phyloP scores from a whole-genome alignment of 352 stramenopile species.

The Sclerospora graminicola region DNA sequence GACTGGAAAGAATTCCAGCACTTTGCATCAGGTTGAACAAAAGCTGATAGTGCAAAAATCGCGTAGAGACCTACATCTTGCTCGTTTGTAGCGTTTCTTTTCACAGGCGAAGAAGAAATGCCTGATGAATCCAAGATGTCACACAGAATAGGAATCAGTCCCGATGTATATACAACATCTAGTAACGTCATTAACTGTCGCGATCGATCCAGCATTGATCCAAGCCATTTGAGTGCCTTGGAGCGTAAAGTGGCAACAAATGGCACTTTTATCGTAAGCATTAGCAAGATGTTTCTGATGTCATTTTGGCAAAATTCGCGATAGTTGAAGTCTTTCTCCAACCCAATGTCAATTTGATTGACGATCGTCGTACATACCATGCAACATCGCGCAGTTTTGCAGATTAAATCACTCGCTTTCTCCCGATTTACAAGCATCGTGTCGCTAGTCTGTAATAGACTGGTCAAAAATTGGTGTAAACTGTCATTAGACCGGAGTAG shows the following conservation, averaged over 20 bases:
- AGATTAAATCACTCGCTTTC: conserved; percentile 31
- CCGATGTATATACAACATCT: conserved; percentile 44
- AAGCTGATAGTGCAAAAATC: conserved; percentile 54
- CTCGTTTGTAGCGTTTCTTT: conserved; percentile 30
- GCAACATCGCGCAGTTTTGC: conserved; percentile 46
- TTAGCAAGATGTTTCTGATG: conserved; percentile 26
- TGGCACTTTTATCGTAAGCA: conserved; percentile 28
- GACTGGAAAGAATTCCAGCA: conserved; percentile 37
- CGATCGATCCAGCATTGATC: conserved; percentile 59
- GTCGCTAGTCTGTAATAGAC: conserved; percentile 9
- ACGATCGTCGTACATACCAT: conserved; percentile 53
- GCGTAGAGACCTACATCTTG: conserved; percentile 42
- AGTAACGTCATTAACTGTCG: conserved; percentile 40
- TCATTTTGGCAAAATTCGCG: conserved; percentile 36
- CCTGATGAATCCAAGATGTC: conserved; percentile 39
- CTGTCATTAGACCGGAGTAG: conserved; percentile 13
- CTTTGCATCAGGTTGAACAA: conserved; percentile 59
- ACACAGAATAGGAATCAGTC: conserved; percentile 53
- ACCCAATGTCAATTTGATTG: conserved; percentile 16
- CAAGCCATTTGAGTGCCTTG: conserved; percentile 70
- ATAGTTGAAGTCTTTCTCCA: conserved; percentile 21
- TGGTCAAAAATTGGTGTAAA: conserved; percentile 18
- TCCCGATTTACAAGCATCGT: conserved; percentile 1
- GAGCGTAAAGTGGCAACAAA: conserved; percentile 26
- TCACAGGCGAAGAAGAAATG: conserved; percentile 35